A percentile compares a stretch with the other conserved stretches of the same genome.
Conservation (phyloP, 495 filamentous ascomycete species). For the Cercophora newfieldiana region DNA sequence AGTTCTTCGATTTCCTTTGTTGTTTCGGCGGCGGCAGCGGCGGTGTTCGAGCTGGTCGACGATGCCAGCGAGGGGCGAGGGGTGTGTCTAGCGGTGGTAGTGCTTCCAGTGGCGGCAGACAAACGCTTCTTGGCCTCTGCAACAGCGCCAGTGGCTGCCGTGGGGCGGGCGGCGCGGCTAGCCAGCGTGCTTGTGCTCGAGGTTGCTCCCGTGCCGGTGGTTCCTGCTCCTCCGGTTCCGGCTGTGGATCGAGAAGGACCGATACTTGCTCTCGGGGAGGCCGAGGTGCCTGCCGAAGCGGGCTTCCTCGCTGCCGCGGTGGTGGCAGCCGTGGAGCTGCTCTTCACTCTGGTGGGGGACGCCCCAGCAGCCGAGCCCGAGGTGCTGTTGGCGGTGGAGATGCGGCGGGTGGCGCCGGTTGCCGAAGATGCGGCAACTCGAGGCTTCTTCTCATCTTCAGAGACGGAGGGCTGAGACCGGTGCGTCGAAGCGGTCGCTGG, state of each 20-base stretch:
- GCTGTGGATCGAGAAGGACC: constrained; percentile 19
- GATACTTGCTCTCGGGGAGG: constrained; percentile 30
- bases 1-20: constrained; percentile 54
- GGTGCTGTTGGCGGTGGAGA: constrained; percentile 33
- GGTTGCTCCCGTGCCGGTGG: constrained; percentile 24
- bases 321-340: constrained; percentile 32
- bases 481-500: constrained; percentile 41
- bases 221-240: constrained; percentile 24
- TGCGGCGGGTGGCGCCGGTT: constrained; percentile 41
- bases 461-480: constrained; percentile 44
- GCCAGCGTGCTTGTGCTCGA: constrained; percentile 24
- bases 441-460: constrained; percentile 51
- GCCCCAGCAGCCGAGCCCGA: constrained; percentile 27
- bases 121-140: constrained; percentile 53
- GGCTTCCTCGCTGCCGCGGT: constrained; percentile 45
- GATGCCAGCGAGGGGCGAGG: constrained; percentile 43
- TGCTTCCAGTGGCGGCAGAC: constrained; percentile 37
- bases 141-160: constrained; percentile 33
- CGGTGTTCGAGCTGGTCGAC: constrained; percentile 29
- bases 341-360: constrained; percentile 44
- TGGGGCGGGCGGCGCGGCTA: constrained; percentile 34
- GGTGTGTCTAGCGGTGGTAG: constrained; percentile 32
- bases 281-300: constrained; percentile 32
- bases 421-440: constrained; percentile 30
- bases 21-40: constrained; percentile 36